Evolutionary conservation across 2,329 filamentous ascomycete genomes (phyloP).

Genomic region (Lachnellula subtilissima): DNA sequence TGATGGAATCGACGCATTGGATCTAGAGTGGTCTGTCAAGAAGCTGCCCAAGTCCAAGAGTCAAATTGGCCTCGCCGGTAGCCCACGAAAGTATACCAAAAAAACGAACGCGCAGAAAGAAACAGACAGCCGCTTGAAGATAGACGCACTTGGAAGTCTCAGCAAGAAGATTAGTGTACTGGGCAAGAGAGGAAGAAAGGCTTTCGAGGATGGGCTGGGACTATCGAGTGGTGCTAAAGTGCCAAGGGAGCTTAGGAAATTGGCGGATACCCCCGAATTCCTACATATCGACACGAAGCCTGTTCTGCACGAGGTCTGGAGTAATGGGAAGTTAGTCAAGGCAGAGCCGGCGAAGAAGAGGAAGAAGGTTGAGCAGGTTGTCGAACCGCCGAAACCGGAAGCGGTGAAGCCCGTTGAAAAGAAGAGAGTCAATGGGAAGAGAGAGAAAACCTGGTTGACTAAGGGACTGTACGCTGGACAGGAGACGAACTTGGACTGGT

Average conservation of each 20-base stretch:
- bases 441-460: constrained; percentile 54
- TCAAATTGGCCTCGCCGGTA: constrained; percentile 18
- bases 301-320: constrained; percentile 56
- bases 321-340: constrained; percentile 58
- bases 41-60: constrained; percentile 34
- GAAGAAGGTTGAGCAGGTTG: constrained; percentile 31
- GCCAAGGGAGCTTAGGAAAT: constrained; percentile 52
- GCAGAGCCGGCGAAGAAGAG: constrained; percentile 33
- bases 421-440: constrained; percentile 32
- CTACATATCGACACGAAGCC: constrained; percentile 54
- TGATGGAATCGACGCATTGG: constrained; percentile 44
- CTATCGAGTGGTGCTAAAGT: constrained; percentile 41
- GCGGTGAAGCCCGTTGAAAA: constrained; percentile 12
- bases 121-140: constrained; percentile 1
- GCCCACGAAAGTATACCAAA: constrained; percentile 27
- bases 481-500: constrained; percentile 34
- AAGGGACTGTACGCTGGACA: constrained; percentile 89
- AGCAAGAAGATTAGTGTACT: constrained; percentile 48
- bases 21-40: constrained; percentile 40
- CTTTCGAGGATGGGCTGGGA: constrained; percentile 36
- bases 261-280: constrained; percentile 61
- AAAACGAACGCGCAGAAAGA: constrained; percentile 35
- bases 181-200: constrained; percentile 56
- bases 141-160: constrained; percentile 34
- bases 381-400: constrained; percentile 9